Conservation (phyloP, 169 alveolate species). For the Plasmodium reichenowi region DNA sequence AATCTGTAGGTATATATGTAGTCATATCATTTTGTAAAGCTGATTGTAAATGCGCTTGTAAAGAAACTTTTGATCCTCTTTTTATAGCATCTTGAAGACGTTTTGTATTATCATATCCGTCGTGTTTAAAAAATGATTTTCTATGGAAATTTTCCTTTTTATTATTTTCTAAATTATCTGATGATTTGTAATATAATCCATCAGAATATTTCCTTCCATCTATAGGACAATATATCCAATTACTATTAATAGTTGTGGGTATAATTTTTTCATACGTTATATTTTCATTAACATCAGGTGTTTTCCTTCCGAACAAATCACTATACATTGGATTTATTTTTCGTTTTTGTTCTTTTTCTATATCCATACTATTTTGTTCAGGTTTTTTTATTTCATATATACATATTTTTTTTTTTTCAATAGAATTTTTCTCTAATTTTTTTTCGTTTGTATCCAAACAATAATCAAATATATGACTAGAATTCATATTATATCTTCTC, state of each 20-base stretch:
- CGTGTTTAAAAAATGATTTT: slow-evolving; percentile 48
- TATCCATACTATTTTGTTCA: slow-evolving; percentile 1
- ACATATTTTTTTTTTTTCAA: background rate
- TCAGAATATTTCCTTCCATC: slow-evolving; percentile 34
- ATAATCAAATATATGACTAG: slow-evolving; percentile 76
- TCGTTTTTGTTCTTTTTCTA: slow-evolving; percentile 59
- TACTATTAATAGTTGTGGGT: slow-evolving; percentile 52
- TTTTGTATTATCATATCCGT: slow-evolving; percentile 51
- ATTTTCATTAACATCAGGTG: slow-evolving; percentile 58
- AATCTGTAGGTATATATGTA: slow-evolving; percentile 5
- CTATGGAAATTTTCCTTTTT: slow-evolving; percentile 56
- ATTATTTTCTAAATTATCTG: slow-evolving; percentile 28
- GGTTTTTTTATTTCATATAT: background rate
- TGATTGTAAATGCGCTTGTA: slow-evolving; percentile 53
- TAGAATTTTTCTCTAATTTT: background rate
- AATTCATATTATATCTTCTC: slow-evolving; percentile 63
- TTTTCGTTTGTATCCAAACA: slow-evolving; percentile 14
- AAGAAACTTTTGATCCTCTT: slow-evolving; percentile 44
- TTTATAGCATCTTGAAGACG: slow-evolving; percentile 56
- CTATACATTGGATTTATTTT: slow-evolving; percentile 65
- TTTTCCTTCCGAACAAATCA: slow-evolving; percentile 74
- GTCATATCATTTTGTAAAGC: slow-evolving; percentile 26
- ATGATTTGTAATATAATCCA: background rate
- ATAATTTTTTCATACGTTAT: slow-evolving; percentile 42
- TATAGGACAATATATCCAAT: slow-evolving; percentile 64